Conservation (phyloP, 495 filamentous ascomycete genomes). For the Mycothermus thermophilus region DNA sequence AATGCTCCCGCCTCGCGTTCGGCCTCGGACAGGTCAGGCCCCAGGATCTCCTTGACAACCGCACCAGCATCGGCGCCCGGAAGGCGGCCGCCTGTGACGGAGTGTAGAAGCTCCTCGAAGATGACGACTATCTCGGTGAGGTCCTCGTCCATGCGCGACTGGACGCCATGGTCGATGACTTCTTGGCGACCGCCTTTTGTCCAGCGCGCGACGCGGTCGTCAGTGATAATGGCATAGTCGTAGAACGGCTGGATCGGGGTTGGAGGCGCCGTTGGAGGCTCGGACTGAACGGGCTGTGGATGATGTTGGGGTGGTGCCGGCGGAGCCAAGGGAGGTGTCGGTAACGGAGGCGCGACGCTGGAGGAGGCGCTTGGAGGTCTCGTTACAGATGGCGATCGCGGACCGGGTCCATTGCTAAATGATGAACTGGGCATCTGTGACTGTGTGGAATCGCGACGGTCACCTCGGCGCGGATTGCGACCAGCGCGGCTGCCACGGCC, state of each 20-base stretch:
- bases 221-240: slow-evolving; percentile 36
- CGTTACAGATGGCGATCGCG: slow-evolving; percentile 24
- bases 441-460: slow-evolving; percentile 33
- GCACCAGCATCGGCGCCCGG: slow-evolving; percentile 53
- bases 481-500: slow-evolving; percentile 24
- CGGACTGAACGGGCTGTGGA: slow-evolving; percentile 13
- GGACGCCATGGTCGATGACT: slow-evolving; percentile 34
- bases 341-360: slow-evolving; percentile 13
- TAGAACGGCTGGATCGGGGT: slow-evolving; percentile 25
- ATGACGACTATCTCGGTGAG: slow-evolving; percentile 49
- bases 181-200: slow-evolving; percentile 35
- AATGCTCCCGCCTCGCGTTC: slow-evolving; percentile 31
- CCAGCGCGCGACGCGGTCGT: slow-evolving; percentile 34
- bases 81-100: slow-evolving; percentile 55
- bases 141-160: slow-evolving; percentile 52
- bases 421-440: slow-evolving; percentile 12
- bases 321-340: not conserved
- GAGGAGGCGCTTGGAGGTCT: slow-evolving; percentile 35
- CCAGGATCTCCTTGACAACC: slow-evolving; percentile 61
- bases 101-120: slow-evolving; percentile 72
- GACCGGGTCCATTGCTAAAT: slow-evolving; percentile 11
- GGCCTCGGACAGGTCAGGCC: slow-evolving; percentile 33
- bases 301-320: slow-evolving; percentile 4
- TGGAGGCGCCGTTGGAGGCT: slow-evolving; percentile 6
- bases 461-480: slow-evolving; percentile 24